Percentiles rank a stretch among this genome's conserved stretches.
Evolutionary conservation across 1,284 basidiomycete species (phyloP).

Genomic region (Acaromyces ingoldii): DNA sequence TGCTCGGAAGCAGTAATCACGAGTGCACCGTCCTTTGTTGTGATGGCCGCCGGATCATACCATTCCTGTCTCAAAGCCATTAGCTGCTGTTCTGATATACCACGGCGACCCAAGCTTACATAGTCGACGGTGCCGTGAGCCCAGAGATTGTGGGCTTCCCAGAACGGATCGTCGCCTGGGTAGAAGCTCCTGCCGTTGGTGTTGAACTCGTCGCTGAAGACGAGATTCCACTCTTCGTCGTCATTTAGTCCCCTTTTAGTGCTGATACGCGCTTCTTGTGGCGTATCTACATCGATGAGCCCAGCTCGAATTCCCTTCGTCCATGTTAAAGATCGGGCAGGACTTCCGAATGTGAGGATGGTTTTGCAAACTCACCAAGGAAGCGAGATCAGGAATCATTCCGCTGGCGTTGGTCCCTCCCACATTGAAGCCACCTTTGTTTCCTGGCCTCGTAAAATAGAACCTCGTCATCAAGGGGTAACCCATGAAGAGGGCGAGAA

Average conservation of each 20-base stretch:
- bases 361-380: background rate
- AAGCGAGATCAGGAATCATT: conserved; percentile 16
- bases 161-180: conserved; percentile 51
- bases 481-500: conserved; percentile 25
- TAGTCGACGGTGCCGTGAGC: conserved; percentile 7
- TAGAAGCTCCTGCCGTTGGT: conserved; percentile 37
- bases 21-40: conserved; percentile 31
- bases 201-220: conserved; percentile 48
- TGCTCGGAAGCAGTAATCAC: conserved; percentile 21
- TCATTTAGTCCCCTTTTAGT: background rate
- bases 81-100: conserved; percentile 33
- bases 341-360: conserved; percentile 9
- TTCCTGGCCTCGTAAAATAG: background rate
- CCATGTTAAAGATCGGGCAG: background rate
- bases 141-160: conserved; percentile 39
- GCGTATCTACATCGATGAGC: conserved; percentile 43
- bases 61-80: conserved; percentile 27
- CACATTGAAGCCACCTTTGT: conserved; percentile 23
- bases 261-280: conserved; percentile 15
- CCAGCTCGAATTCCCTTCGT: background rate
- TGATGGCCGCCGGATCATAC: conserved; percentile 41
- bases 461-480: conserved; percentile 21
- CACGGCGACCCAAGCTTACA: conserved; percentile 4
- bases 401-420: conserved; percentile 26
- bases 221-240: conserved; percentile 15